Percentiles rank a stretch among this genome's conserved stretches.
Conservation (phyloP, 1,139 yeast species). For the Hansenula lynferdii region DNA sequence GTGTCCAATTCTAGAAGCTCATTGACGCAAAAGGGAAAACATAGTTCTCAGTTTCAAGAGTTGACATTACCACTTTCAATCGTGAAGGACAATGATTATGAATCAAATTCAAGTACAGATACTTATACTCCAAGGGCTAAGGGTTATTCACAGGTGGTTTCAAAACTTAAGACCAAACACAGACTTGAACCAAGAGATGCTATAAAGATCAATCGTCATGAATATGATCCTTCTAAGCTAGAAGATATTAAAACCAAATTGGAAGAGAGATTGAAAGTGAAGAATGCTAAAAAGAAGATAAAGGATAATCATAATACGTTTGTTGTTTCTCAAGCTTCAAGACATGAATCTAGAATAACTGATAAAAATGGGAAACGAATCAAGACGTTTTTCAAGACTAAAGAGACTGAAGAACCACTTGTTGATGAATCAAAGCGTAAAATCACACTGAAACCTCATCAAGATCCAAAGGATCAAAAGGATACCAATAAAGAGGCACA, state of each 20-base stretch:
- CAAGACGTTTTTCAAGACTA: conserved; percentile 1
- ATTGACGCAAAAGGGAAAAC: not conserved
- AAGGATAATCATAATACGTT: conserved; percentile 4
- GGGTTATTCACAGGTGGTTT: conserved; percentile 25
- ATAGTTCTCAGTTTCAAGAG: conserved; percentile 1
- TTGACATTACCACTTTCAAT: conserved; percentile 9
- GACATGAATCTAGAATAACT: not conserved
- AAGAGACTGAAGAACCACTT: not conserved
- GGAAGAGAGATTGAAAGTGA: conserved; percentile 14
- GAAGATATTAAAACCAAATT: conserved; percentile 12
- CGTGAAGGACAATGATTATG: conserved; percentile 4
- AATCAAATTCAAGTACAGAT: not conserved
- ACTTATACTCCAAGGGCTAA: conserved; percentile 25
- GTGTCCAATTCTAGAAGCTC: conserved; percentile 8
- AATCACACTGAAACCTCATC: not conserved
- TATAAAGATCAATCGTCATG: not conserved
- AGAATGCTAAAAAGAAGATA: conserved; percentile 8
- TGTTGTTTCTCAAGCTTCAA: conserved; percentile 3
- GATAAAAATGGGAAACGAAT: not conserved
- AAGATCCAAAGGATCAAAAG: not conserved
- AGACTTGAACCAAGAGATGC: conserved; percentile 2
- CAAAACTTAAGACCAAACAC: not conserved
- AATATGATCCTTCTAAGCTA: conserved; percentile 4
- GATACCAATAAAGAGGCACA: not conserved
- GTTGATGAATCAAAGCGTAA: not conserved